Conservation (phyloP, 2,329 filamentous ascomycete genomes). For the Fusarium lyarnte region DNA sequence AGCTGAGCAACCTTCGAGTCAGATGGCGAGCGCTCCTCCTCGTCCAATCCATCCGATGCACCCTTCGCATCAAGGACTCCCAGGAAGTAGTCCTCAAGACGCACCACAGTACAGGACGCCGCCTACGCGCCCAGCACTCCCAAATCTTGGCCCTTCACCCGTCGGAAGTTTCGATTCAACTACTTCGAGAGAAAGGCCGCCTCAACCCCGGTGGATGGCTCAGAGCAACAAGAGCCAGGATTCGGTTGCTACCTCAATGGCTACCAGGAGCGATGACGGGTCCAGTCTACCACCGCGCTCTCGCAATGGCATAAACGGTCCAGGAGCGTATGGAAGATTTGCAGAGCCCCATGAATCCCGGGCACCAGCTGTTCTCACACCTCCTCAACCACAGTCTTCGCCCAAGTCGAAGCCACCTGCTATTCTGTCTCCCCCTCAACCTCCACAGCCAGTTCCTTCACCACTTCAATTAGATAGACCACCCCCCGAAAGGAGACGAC, state of each 20-base stretch:
- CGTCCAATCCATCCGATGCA: constrained; percentile 32
- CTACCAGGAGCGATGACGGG: constrained; percentile 61
- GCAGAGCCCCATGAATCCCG: constrained; percentile 45
- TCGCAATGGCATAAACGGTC: constrained; percentile 58
- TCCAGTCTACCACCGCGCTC: constrained; percentile 62
- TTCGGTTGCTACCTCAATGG: constrained; percentile 60
- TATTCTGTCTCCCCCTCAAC: constrained; percentile 34
- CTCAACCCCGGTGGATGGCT: constrained; percentile 58
- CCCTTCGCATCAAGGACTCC: constrained; percentile 21
- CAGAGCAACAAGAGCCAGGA: constrained; percentile 67
- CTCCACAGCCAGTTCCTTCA: constrained; percentile 39
- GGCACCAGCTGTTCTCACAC: constrained; percentile 28
- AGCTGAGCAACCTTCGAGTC: constrained; percentile 37
- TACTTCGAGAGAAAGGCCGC: constrained; percentile 51
- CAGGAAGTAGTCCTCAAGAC: constrained; percentile 37
- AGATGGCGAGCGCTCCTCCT: constrained; percentile 26
- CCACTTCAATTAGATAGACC: constrained; percentile 52
- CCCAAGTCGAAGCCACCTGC: constrained; percentile 38
- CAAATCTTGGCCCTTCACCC: constrained; percentile 59
- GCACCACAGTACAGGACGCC: constrained; percentile 43
- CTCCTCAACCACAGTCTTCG: constrained; percentile 39
- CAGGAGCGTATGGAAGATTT: constrained; percentile 52
- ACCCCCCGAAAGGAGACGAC: constrained; percentile 71
- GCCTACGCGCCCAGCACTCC: constrained; percentile 47
- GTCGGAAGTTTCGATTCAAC: constrained; percentile 62